Evolutionary conservation across 805 yeast species (phyloP), one percentile per base, ranked within the genome.

Genomic region (Barnettozyma vustinii): DNA sequence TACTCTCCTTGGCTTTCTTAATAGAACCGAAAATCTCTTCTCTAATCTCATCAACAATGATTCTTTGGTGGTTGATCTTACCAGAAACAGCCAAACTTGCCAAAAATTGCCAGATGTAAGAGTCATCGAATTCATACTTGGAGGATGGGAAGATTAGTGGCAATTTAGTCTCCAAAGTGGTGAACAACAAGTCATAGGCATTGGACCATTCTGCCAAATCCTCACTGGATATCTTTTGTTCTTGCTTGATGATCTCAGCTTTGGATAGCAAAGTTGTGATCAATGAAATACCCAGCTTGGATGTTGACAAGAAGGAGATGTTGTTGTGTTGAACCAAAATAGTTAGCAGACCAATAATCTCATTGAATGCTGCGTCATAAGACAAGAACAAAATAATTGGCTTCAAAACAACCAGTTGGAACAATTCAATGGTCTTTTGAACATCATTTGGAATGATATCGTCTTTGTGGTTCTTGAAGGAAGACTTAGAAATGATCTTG

Each of bases 31-130:
- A 92, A 52, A 92, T 91, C 66, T 88, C 91, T 61, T 87, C 94
- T 70, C 97, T 81, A 25, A 89, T 90, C 64, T 89, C 97, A 66
- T 90, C 97, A 40, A 92, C 96, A 58, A 92, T 86, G 52, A 88
- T 81, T 71, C 97, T 80, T 75, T 92, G 97, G 63, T 91, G 97
- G 59, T 84, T 84, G 58, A 87, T 71, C 63, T 86, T 84, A 55
- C 97, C 96, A 52, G 96, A 92, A 54, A 92, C 73, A 0, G 98
- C 92, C 52, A 92, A 76, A 13, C 96, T 85, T 20, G 99, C 99
- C 66, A 92, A 77, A 63, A 92, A 91, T 70, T 92, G 97, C 99
- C 99, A 92, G 45, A 89, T 89, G 61, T 91, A 90, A 35, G 63
- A 56, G 48, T 59, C 62, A 41, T 61, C 65, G 26, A 52, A 52